Evolutionary conservation across 1,139 yeast genomes (phyloP).

Genomic region (Wickerhamiella pararugosa): DNA sequence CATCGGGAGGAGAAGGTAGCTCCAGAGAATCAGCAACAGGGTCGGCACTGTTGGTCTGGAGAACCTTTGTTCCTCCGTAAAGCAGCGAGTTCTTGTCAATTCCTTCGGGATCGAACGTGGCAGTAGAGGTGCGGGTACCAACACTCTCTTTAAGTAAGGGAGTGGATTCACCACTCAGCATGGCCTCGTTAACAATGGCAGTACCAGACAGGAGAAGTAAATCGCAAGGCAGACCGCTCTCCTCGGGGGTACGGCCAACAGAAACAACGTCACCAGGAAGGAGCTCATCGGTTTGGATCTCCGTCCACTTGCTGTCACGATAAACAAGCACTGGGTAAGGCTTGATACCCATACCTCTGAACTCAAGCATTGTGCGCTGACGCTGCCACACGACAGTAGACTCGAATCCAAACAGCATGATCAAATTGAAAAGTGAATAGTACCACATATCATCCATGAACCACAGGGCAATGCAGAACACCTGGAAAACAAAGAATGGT

Average conservation of each 20-base stretch:
- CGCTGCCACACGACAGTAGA: slow-evolving; percentile 87
- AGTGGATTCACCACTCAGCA: slow-evolving; percentile 96
- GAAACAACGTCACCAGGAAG: slow-evolving; percentile 92
- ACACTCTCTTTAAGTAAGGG: slow-evolving; percentile 89
- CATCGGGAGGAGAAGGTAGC: slow-evolving; percentile 51
- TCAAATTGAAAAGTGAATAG: slow-evolving; percentile 75
- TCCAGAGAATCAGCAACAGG: slow-evolving; percentile 28
- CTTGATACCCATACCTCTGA: slow-evolving; percentile 93
- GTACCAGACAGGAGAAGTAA: slow-evolving; percentile 71
- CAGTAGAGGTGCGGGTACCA: slow-evolving; percentile 63
- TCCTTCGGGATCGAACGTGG: slow-evolving; percentile 57
- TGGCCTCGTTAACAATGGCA: slow-evolving; percentile 91
- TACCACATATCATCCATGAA: slow-evolving; percentile 96
- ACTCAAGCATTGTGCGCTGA: slow-evolving; percentile 84
- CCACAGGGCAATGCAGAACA: slow-evolving; percentile 93
- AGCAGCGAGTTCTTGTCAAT: slow-evolving; percentile 77
- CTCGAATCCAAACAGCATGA: slow-evolving; percentile 88
- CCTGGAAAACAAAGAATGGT: slow-evolving; percentile 92
- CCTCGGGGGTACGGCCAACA: slow-evolving; percentile 75
- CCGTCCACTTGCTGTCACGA: slow-evolving; percentile 58
- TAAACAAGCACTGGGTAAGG: slow-evolving; percentile 67
- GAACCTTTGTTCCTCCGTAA: slow-evolving; percentile 94
- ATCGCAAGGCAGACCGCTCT: slow-evolving; percentile 94
- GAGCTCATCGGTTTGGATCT: slow-evolving; percentile 55
- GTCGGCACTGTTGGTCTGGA: slow-evolving; percentile 67